Evolutionary conservation across 495 filamentous ascomycete genomes (phyloP).

Genomic region (Massariosphaeria phaeospora): DNA sequence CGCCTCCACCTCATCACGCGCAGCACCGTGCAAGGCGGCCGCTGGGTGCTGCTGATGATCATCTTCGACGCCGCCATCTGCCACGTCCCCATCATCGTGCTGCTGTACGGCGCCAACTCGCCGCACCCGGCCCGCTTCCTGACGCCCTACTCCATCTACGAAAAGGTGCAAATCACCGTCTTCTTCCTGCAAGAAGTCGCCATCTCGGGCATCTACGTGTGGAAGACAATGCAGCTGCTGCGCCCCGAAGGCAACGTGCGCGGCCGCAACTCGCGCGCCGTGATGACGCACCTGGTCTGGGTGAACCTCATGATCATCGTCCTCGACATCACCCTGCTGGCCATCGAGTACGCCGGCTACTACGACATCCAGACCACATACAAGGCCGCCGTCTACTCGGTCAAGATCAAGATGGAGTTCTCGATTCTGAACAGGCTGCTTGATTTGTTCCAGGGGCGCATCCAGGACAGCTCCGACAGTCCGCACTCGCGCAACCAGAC

Average conservation of each 20-base stretch:
- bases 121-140: conserved; percentile 10
- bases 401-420: conserved; percentile 44
- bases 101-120: conserved; percentile 20
- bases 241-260: conserved; percentile 13
- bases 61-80: conserved; percentile 18
- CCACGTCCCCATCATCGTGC: conserved; percentile 23
- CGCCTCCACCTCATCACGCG: conserved; percentile 18
- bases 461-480: conserved; percentile 7
- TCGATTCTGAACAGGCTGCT: conserved; percentile 38
- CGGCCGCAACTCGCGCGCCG: conserved; percentile 6
- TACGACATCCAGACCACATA: conserved; percentile 35
- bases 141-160: conserved; percentile 24
- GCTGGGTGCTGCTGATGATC: conserved; percentile 27
- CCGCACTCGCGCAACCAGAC: background rate
- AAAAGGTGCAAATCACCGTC: conserved; percentile 25
- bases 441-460: conserved; percentile 15
- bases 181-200: conserved; percentile 25
- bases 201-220: conserved; percentile 24
- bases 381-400: conserved; percentile 38
- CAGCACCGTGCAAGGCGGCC: background rate
- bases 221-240: conserved; percentile 9
- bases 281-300: conserved; percentile 29
- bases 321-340: conserved; percentile 29
- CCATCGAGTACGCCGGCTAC: conserved; percentile 32
- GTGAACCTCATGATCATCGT: conserved; percentile 35